Conservation (phyloP, 305 asterid genomes). For the Salvia sclarea region DNA sequence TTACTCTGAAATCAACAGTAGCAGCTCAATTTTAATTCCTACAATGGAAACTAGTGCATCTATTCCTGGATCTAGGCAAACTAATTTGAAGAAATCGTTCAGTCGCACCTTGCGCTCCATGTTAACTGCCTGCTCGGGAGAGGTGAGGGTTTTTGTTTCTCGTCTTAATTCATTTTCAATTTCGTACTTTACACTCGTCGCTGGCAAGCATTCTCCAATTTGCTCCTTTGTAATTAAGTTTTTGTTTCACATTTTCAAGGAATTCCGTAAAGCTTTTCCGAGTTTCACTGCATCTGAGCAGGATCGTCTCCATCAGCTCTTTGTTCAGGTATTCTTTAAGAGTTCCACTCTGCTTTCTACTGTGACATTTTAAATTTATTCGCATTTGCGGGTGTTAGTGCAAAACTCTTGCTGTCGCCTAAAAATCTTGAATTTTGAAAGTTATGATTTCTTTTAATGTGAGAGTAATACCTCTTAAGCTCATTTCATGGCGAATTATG, state of each 20-base stretch:
- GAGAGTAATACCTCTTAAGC: neutral
- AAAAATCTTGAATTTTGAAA: neutral
- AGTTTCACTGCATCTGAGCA: constrained; percentile 49
- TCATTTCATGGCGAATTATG: neutral
- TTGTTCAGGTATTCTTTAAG: constrained; percentile 46
- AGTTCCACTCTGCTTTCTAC: neutral
- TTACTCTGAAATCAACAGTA: neutral
- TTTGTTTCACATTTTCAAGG: constrained; percentile 36
- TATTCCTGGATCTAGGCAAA: constrained; percentile 56
- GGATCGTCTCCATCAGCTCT: constrained; percentile 60
- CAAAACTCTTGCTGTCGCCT: neutral
- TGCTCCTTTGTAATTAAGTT: neutral
- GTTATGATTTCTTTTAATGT: neutral
- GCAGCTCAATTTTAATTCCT: neutral
- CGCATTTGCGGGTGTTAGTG: neutral
- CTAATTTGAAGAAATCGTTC: constrained; percentile 57
- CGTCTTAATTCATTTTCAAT: neutral
- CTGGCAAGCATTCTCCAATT: neutral
- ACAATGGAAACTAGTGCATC: constrained; percentile 34
- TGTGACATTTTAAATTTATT: neutral
- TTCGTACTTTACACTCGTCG: neutral
- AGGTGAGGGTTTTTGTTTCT: constrained; percentile 42
- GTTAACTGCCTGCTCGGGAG: constrained; percentile 56
- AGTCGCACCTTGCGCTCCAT: constrained; percentile 48
- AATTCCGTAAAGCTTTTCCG: constrained; percentile 55